phyloP scores from a whole-genome alignment of 768 basidiomycete species.

The Antrodiella citrinella region DNA sequence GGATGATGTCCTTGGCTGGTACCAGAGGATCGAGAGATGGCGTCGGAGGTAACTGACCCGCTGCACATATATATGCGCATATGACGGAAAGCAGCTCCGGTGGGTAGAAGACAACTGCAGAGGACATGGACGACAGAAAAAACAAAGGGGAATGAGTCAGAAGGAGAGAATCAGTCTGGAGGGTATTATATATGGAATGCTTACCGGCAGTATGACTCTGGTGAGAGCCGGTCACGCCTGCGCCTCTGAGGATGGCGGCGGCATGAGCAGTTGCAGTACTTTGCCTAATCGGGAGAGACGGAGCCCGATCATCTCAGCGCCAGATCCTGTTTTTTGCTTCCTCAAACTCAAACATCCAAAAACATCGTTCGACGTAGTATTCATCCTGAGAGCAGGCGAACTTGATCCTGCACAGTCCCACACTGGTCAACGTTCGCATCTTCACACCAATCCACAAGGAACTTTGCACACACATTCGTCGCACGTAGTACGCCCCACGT shows the following conservation, averaged over 20 bases:
- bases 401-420: not conserved
- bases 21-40: constrained; percentile 69
- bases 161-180: too few relatives aligned
- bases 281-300: not conserved
- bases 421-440: not conserved
- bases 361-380: not conserved
- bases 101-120: constrained; percentile 42
- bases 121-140: constrained; percentile 1
- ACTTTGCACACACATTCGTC: too few relatives aligned
- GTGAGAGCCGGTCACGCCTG: not conserved
- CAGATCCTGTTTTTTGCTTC: not conserved
- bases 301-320: not conserved
- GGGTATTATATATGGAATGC: not conserved
- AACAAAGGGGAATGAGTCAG: not conserved
- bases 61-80: constrained; percentile 62
- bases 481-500: not conserved
- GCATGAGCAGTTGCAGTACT: not conserved
- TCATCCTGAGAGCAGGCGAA: not conserved
- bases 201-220: not conserved
- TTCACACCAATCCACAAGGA: not conserved
- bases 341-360: too few relatives aligned
- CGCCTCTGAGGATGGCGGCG: not conserved
- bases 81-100: constrained; percentile 66
- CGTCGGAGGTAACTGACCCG: constrained; percentile 44
- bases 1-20: constrained; percentile 32